Evolutionary conservation across 106 monocot species (phyloP).

Genomic region (Dendrobium nobile): DNA sequence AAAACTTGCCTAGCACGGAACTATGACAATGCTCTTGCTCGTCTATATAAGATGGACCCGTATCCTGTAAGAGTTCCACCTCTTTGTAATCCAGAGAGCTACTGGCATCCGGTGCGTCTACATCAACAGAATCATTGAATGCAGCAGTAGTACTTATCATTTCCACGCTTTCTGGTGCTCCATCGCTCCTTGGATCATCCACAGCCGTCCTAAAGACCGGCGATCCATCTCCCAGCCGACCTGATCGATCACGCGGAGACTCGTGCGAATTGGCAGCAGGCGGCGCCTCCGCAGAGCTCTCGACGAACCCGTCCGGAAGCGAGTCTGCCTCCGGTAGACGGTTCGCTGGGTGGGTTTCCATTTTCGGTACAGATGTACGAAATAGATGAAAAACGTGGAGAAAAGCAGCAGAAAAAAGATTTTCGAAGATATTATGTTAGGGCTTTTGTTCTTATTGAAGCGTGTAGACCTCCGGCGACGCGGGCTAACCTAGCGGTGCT

Average conservation of each 20-base stretch:
- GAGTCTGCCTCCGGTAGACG: slow-evolving; percentile 75
- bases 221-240: not conserved
- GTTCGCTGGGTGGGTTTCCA: slow-evolving; percentile 1
- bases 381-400: no score
- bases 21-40: not conserved
- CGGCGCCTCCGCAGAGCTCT: slow-evolving; percentile 41
- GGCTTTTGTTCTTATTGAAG: no score
- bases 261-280: not conserved
- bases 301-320: slow-evolving; percentile 89
- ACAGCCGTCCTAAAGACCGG: not conserved
- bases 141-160: not conserved
- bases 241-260: not conserved
- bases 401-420: no score
- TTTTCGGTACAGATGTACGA: no score
- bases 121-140: slow-evolving; percentile 1
- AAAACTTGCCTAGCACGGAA: not conserved
- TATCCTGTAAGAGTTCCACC: not conserved
- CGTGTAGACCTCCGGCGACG: no score
- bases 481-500: no score
- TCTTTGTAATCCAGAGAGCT: slow-evolving; percentile 5
- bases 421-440: no score
- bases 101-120: not conserved
- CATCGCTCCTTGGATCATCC: not conserved
- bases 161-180: not conserved
- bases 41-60: not conserved